Evolutionary conservation across 2,329 filamentous ascomycete species (phyloP), one percentile per base, ranked within the genome.

Genomic region (Gaeumannomyces tritici): DNA sequence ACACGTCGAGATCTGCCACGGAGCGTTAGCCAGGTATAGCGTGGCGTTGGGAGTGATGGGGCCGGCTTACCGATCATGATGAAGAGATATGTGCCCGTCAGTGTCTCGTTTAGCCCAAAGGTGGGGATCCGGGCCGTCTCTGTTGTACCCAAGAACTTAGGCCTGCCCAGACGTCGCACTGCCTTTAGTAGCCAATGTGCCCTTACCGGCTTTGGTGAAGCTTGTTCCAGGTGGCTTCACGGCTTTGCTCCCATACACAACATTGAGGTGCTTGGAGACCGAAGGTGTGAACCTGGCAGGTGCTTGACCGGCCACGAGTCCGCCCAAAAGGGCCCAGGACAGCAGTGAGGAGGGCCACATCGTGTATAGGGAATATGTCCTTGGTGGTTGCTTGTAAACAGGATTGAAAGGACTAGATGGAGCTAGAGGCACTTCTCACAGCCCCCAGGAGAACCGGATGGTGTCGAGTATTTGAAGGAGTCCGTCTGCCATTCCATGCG

Each of bases 11-110:
- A 60, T 68, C 65, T 65, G 54, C 42, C 21, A n/a, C n/a, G n/a
- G 18, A 56, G 15, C 24, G 27, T 62, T 57, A 62, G 57, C 54
- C 18, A 24, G 9, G n/a, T 6, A 56, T 28, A 24, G 5, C 2
- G 27, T 27, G 42, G 31, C 33, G 26, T 55, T 9, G 18, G 15
- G 8, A 56, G n/a, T 21, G 11, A 15, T 33, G 9, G 54, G 18
- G 13, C 11, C 35, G 1, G 35, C 61, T 59, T 63, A 67, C 67
- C 69, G 21, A 70, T 69, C 68, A 71, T 67, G 55, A 70, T 55
- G 65, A 66, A 70, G 6, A 70, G 61, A 55, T 71, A 71, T 5
- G 69, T 67, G 9, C 65, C 66, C 3, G 62, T 67, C 15, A 68
- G 56, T 18, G 64, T 64, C 31, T 67, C 64, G 28, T 64, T 67